Conservation (phyloP, 1,284 basidiomycete genomes). For the Papiliotrema terrestris region DNA sequence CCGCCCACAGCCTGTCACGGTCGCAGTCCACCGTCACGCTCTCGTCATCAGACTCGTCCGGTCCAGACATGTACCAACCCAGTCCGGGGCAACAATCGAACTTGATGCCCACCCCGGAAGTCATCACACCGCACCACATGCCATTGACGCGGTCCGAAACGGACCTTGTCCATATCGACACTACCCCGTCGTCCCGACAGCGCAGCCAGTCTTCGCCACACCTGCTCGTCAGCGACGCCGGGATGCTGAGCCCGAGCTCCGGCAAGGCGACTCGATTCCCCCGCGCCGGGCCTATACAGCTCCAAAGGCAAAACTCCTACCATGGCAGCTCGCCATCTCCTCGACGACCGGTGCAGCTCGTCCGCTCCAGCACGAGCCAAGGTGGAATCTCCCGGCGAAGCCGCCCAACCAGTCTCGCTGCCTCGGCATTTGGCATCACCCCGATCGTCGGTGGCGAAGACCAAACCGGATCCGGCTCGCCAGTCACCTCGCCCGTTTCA, state of each 20-base stretch:
- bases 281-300: constrained; percentile 24
- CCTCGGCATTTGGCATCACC: constrained; percentile 42
- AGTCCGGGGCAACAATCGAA: constrained; percentile 8
- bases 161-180: constrained; percentile 20
- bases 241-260: constrained; percentile 28
- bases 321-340: constrained; percentile 35
- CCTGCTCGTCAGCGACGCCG: constrained; percentile 15
- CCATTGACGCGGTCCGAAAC: constrained; percentile 25
- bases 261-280: constrained; percentile 28
- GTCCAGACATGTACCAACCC: constrained; percentile 22
- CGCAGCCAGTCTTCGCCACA: constrained; percentile 41
- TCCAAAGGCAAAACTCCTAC: constrained; percentile 38
- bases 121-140: constrained; percentile 12
- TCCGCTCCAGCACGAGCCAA: constrained; percentile 27
- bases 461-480: constrained; percentile 8
- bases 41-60: constrained; percentile 33
- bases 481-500: constrained; percentile 16
- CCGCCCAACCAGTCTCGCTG: constrained; percentile 32
- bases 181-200: constrained; percentile 23
- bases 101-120: background rate
- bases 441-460: constrained; percentile 23
- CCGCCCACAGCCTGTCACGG: constrained; percentile 20
- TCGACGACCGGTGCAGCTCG: constrained; percentile 21
- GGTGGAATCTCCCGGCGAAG: constrained; percentile 15
- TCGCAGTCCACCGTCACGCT: constrained; percentile 40